Conservation (phyloP, 2,329 filamentous ascomycete genomes). For the Penicillium sp. region DNA sequence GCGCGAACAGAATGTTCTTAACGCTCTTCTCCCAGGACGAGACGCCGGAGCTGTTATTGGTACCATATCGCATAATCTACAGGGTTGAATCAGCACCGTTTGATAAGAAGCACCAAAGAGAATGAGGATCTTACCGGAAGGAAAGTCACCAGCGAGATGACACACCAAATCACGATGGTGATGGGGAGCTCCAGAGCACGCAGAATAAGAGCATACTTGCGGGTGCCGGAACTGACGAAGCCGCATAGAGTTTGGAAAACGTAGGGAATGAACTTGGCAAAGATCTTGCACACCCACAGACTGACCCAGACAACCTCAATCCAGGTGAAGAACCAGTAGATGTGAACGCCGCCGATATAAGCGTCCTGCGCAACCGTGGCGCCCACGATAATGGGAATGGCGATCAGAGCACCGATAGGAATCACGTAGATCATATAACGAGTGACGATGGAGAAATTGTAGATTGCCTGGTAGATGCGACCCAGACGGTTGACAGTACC, state of each 20-base stretch:
- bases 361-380: constrained; percentile 50
- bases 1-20: constrained; percentile 59
- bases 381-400: constrained; percentile 63
- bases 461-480: constrained; percentile 58
- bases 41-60: constrained; percentile 36
- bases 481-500: constrained; percentile 60
- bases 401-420: constrained; percentile 57
- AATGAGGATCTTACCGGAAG: constrained; percentile 41
- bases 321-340: constrained; percentile 65
- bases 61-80: constrained; percentile 46
- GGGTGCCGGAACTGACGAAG: constrained; percentile 62
- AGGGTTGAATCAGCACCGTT: not conserved
- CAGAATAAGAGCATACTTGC: constrained; percentile 62
- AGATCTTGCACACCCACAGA: constrained; percentile 61
- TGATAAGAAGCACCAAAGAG: not conserved
- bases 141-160: constrained; percentile 61
- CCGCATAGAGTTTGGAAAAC: constrained; percentile 62
- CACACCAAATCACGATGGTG: constrained; percentile 59
- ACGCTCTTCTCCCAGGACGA: constrained; percentile 55
- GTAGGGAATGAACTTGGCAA: constrained; percentile 58
- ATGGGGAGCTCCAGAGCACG: constrained; percentile 59
- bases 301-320: constrained; percentile 64
- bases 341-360: constrained; percentile 55
- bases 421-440: constrained; percentile 63
- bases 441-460: constrained; percentile 62